Evolutionary conservation across 1,284 basidiomycete species (phyloP).

Genomic region (Cronartium ribicola): DNA sequence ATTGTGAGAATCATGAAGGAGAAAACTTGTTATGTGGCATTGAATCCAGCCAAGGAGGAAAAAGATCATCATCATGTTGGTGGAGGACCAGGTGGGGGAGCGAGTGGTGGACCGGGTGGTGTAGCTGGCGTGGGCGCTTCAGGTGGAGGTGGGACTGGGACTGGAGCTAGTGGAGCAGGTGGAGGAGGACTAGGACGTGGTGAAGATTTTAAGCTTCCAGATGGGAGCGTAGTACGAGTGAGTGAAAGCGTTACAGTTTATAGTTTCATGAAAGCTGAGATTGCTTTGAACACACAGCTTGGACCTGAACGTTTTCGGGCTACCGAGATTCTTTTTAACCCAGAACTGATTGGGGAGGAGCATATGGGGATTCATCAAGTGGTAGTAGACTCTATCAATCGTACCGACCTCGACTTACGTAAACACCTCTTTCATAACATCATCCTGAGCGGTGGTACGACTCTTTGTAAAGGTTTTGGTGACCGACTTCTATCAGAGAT

Average conservation of each 20-base stretch:
- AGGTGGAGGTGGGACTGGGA: neutral
- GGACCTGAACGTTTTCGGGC: slow-evolving; percentile 93
- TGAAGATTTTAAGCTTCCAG: slow-evolving; percentile 90
- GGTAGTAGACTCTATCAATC: slow-evolving; percentile 53
- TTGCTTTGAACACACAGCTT: slow-evolving; percentile 59
- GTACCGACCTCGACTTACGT: slow-evolving; percentile 79
- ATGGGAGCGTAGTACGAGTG: slow-evolving; percentile 79
- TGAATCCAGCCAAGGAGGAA: slow-evolving; percentile 65
- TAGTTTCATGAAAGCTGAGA: neutral
- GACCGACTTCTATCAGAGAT: slow-evolving; percentile 92
- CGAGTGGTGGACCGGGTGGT: slow-evolving; percentile 54
- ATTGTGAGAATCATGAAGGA: slow-evolving; percentile 84
- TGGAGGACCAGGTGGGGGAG: slow-evolving; percentile 17
- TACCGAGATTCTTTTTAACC: slow-evolving; percentile 96
- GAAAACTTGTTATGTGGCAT: slow-evolving; percentile 38
- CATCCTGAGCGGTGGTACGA: slow-evolving; percentile 93
- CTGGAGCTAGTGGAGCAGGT: slow-evolving; percentile 58
- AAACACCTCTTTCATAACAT: slow-evolving; percentile 95
- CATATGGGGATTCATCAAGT: slow-evolving; percentile 97
- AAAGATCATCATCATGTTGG: slow-evolving; percentile 83
- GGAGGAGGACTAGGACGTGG: slow-evolving; percentile 86
- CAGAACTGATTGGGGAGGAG: slow-evolving; percentile 91
- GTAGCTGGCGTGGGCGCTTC: slow-evolving; percentile 11
- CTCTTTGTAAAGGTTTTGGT: slow-evolving; percentile 88
- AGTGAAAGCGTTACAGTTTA: slow-evolving; percentile 38